Percentiles rank a stretch among this genome's conserved stretches.
Evolutionary conservation across 495 filamentous ascomycete genomes (phyloP).

Genomic region (Xylaria acuta): DNA sequence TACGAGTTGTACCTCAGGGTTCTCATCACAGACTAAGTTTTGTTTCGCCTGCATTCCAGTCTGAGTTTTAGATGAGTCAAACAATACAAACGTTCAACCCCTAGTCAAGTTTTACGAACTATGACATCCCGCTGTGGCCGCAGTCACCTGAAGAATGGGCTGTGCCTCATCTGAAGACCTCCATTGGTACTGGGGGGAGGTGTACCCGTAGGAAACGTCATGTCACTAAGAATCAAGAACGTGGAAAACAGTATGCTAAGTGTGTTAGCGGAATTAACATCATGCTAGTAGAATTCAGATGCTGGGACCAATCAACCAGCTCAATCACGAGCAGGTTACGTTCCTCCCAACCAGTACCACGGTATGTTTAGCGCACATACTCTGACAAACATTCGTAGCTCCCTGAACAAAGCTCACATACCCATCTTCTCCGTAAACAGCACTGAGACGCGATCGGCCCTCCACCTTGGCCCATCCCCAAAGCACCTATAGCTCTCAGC

Average conservation of each 20-base stretch:
- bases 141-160: neutral
- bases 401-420: neutral
- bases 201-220: neutral
- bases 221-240: neutral
- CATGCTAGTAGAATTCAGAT: neutral
- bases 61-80: neutral
- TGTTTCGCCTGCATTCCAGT: neutral
- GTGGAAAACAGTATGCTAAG: neutral
- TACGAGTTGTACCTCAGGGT: neutral
- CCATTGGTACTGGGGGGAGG: neutral
- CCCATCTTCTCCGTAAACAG: conserved; percentile 14
- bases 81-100: neutral
- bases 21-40: neutral
- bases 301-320: neutral
- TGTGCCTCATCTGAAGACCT: neutral
- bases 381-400: neutral
- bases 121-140: neutral
- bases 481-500: conserved; percentile 25
- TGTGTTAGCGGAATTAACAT: neutral
- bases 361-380: neutral
- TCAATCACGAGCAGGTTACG: no score
- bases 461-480: conserved; percentile 24
- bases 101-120: neutral
- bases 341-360: neutral
- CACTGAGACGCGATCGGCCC: neutral